phyloP scores from a whole-genome alignment of 2,329 filamentous ascomycete species.

The Pyrenochaeta sp. region DNA sequence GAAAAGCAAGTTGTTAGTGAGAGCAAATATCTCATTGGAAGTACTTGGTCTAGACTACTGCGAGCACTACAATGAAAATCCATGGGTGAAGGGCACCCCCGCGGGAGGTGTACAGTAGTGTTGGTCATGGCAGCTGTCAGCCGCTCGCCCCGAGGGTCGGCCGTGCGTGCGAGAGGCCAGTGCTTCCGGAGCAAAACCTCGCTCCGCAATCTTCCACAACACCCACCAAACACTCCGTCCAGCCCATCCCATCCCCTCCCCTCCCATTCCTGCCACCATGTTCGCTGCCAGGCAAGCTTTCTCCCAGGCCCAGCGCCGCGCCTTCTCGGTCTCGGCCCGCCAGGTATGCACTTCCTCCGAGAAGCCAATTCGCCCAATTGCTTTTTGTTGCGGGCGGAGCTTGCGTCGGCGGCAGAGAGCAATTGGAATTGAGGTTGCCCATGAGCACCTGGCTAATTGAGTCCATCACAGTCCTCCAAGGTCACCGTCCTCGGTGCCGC shows the following conservation, averaged over 20 bases:
- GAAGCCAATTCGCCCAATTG: slow-evolving; percentile 21
- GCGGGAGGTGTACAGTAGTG: slow-evolving; percentile 15
- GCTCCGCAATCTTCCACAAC: slow-evolving; percentile 17
- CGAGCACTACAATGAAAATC: too few species aligned
- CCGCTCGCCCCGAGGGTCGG: slow-evolving; percentile 24
- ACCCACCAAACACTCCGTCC: slow-evolving; percentile 26
- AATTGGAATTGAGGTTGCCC: slow-evolving; percentile 14
- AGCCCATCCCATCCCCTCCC: slow-evolving; percentile 30
- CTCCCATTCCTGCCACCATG: slow-evolving; percentile 58
- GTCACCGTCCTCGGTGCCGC: slow-evolving; percentile 95
- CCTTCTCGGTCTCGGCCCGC: slow-evolving; percentile 61
- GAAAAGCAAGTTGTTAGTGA: too few species aligned
- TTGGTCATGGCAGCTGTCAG: slow-evolving; percentile 21
- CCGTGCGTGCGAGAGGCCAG: slow-evolving; percentile 16
- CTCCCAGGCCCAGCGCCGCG: slow-evolving; percentile 59
- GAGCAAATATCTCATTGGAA: too few species aligned
- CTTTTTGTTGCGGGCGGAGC: too few species aligned
- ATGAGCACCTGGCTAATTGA: slow-evolving; percentile 29
- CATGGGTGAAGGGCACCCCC: too few species aligned
- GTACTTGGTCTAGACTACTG: too few species aligned
- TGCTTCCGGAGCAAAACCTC: slow-evolving; percentile 39
- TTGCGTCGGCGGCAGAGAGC: slow-evolving; percentile 14
- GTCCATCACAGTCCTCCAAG: slow-evolving; percentile 79
- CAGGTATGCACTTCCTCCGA: slow-evolving; percentile 53
- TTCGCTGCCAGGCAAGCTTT: slow-evolving; percentile 68